phyloP scores from a whole-genome alignment of 1,139 yeast species.

The Blastobotrys capitulatus region DNA sequence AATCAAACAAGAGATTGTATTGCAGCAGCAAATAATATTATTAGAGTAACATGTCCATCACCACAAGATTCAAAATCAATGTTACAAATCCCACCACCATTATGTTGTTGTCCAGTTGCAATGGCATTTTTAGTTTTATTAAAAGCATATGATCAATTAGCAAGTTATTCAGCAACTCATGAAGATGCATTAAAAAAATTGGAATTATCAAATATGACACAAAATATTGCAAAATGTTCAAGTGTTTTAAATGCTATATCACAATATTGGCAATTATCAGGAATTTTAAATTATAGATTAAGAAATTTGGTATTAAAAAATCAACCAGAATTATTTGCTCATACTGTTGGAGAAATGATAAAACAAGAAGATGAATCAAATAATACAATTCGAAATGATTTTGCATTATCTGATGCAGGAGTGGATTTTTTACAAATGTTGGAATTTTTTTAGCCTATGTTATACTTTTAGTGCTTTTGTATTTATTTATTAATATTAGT shows the following conservation, averaged over 20 bases:
- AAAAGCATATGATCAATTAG: slow-evolving; percentile 8
- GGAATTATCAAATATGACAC: slow-evolving; percentile 1
- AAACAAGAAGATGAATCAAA: neutral
- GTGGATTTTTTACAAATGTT: slow-evolving; percentile 11
- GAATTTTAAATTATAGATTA: slow-evolving; percentile 3
- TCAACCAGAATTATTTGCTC: slow-evolving; percentile 8
- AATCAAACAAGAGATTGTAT: slow-evolving; percentile 4
- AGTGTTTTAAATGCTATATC: slow-evolving; percentile 1
- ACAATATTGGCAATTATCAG: slow-evolving; percentile 6
- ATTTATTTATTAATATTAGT: too few species aligned
- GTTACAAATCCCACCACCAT: neutral
- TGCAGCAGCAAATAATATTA: slow-evolving; percentile 8
- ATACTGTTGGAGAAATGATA: slow-evolving; percentile 3
- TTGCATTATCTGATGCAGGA: slow-evolving; percentile 4
- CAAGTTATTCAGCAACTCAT: neutral
- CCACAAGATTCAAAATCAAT: neutral
- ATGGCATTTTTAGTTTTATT: slow-evolving; percentile 10
- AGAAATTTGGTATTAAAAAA: slow-evolving; percentile 4
- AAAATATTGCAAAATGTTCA: slow-evolving; percentile 1
- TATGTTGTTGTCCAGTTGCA: slow-evolving; percentile 6
- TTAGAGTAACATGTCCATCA: neutral
- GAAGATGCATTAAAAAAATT: slow-evolving; percentile 6
- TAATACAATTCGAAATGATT: neutral
- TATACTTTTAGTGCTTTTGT: too few species aligned
- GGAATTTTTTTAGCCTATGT: slow-evolving; percentile 2